Percentiles rank a stretch among this genome's conserved stretches.
These are phyloP conservation scores for Prunus salicina DNA, from an alignment of 306 rosid genomes.

Conservation along the genomic window DNA sequence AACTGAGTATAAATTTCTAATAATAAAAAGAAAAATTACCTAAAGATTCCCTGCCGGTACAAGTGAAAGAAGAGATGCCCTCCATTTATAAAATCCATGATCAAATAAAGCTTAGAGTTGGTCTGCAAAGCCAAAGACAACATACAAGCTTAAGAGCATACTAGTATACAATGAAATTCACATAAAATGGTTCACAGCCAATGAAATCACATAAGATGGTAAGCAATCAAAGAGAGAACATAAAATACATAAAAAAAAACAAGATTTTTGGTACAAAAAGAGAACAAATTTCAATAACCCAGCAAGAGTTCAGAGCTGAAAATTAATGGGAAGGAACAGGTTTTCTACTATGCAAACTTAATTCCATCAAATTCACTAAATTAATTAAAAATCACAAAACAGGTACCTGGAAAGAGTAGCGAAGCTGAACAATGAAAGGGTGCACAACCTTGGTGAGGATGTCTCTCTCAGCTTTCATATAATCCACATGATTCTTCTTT, in stretches of 20 bases:
- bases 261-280: neutral
- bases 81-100: slow-evolving; percentile 88
- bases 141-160: slow-evolving; percentile 1
- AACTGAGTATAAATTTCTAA: neutral
- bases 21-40: slow-evolving; percentile 36
- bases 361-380: neutral
- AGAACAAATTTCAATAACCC: neutral
- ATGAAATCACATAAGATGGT: neutral
- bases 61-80: slow-evolving; percentile 93
- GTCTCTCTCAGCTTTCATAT: slow-evolving; percentile 94
- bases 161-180: neutral
- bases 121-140: slow-evolving; percentile 50
- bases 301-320: neutral
- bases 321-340: neutral
- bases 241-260: neutral
- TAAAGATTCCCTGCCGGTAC: slow-evolving; percentile 85
- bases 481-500: slow-evolving; percentile 87
- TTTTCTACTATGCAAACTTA: neutral
- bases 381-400: neutral
- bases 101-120: slow-evolving; percentile 77
- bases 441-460: slow-evolving; percentile 88
- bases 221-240: neutral
- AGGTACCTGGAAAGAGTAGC: slow-evolving; percentile 77
- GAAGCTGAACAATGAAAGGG: slow-evolving; percentile 89
- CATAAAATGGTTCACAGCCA: neutral